Evolutionary conservation across 1,284 basidiomycete species (phyloP), one percentile per base, ranked within the genome.

Genomic region (Ceratobasidium theobromae): DNA sequence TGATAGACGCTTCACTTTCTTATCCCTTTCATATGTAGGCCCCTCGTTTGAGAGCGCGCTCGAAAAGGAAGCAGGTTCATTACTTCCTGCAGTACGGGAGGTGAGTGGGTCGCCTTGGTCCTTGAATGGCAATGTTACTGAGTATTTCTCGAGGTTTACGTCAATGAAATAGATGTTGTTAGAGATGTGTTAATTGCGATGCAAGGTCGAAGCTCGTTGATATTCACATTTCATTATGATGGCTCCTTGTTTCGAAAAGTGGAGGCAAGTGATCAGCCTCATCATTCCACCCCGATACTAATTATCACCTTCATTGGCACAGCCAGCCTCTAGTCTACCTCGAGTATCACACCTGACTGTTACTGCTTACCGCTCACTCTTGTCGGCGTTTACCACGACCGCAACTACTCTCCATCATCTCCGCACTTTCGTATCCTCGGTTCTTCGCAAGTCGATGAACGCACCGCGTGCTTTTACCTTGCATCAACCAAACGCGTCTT

Each of bases 151-250:
- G 52, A 70, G 68, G 55, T 41, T 0, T 67, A 69, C 54, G 86
- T 91, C 32, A 75, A 85, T 58, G 90, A 92, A 75, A 80, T 84
- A 52, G 85, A 91, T 69, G 84, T 85, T 38, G 85, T 89, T 9
- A 82, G 89, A 6, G 90, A 92, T 71, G 77, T 90, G 1, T 77
- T 91, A 14, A 87, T 89, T 73, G 82, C 82, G 23, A 75, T 91
- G 3, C 88, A 91, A 79, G 88, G 88, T 0, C 79, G 81, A 62
- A 80, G 79, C 12, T 68, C 67, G 14, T 32, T 64, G 12, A 49
- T 65, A 51, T 55, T 57, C 46, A 90, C 86, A 68, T 75, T 86
- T 51, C 75, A 53, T 28, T 45, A 64, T 32, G 60, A 64, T 43
- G 38, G 27, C 4, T 1, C n/a, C 1, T 27, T 53, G n/a, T 64